Percentiles rank a stretch among this genome's conserved stretches.
These are phyloP conservation scores for Lecanosticta acicola DNA, from an alignment of 2,329 filamentous ascomycete species.

Conservation along the genomic window DNA sequence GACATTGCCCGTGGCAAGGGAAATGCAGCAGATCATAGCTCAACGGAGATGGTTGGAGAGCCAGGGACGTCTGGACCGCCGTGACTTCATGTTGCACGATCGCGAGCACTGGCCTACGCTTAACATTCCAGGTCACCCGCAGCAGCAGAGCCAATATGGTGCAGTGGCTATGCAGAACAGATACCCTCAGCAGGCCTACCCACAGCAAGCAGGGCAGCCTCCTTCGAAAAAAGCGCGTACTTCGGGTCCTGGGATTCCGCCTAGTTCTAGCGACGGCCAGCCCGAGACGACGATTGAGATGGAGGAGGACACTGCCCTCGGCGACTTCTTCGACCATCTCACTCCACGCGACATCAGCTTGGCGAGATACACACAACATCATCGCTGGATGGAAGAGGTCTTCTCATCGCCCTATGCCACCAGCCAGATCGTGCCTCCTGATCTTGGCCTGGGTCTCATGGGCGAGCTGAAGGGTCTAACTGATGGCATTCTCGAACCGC, in stretches of 20 bases:
- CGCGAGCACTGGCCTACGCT: constrained; percentile 85
- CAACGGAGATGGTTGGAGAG: constrained; percentile 58
- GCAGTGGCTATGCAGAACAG: constrained; percentile 14
- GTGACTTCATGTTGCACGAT: constrained; percentile 92
- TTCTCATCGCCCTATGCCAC: constrained; percentile 84
- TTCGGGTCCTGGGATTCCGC: constrained; percentile 37
- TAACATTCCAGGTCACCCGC: constrained; percentile 52
- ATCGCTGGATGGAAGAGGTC: constrained; percentile 99
- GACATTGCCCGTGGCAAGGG: constrained; percentile 57
- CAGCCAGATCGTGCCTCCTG: constrained; percentile 76
- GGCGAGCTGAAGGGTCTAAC: constrained; percentile 79
- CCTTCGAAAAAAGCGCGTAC: constrained; percentile 43
- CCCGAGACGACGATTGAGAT: constrained; percentile 62
- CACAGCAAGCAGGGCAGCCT: constrained; percentile 33
- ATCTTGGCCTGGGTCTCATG: constrained; percentile 72
- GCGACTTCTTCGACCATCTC: constrained; percentile 84
- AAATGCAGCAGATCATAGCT: constrained; percentile 56
- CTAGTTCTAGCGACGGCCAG: constrained; percentile 38
- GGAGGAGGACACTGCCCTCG: constrained; percentile 79
- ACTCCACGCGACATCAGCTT: constrained; percentile 85
- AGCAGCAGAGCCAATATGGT: constrained; percentile 14
- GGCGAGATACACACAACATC: constrained; percentile 84
- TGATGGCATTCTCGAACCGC: constrained; percentile 72
- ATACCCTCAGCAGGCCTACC: constrained; percentile 28
- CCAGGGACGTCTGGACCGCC: constrained; percentile 76